phyloP scores from a whole-genome alignment of 2,329 filamentous ascomycete genomes.

The Paracorniculantispora psalliotae region DNA sequence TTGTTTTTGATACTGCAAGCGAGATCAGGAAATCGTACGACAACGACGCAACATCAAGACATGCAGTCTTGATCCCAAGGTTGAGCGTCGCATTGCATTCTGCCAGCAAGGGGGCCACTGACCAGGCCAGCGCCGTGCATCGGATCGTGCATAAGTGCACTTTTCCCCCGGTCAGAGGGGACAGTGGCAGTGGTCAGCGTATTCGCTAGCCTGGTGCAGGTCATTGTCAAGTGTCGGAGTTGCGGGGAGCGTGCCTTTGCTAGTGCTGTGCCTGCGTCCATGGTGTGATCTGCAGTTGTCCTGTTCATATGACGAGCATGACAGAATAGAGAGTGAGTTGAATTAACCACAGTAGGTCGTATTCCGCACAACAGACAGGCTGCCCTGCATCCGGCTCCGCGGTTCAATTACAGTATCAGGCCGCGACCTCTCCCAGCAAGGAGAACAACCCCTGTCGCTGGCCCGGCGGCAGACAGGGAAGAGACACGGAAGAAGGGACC shows the following conservation, averaged over 20 bases:
- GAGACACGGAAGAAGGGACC: not conserved
- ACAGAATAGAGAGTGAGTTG: not conserved
- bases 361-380: too few species aligned
- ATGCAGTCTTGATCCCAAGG: not conserved
- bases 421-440: not conserved
- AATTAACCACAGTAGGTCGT: not conserved
- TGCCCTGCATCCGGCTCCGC: conserved; percentile 2
- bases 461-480: not conserved
- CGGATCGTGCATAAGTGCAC: conserved; percentile 11
- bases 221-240: not conserved
- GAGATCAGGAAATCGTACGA: conserved; percentile 1
- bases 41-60: not conserved
- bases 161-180: not conserved
- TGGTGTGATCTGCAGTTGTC: not conserved
- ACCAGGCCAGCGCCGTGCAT: conserved; percentile 3
- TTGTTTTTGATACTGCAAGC: not conserved
- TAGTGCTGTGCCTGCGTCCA: not conserved
- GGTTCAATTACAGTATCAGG: not conserved
- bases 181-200: not conserved
- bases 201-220: not conserved
- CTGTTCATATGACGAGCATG: not conserved
- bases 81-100: not conserved
- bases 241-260: not conserved
- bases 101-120: not conserved
- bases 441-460: not conserved